Base-by-base conservation (phyloP, 352 stramenopile species). In the Phytophthora rubi region DNA sequence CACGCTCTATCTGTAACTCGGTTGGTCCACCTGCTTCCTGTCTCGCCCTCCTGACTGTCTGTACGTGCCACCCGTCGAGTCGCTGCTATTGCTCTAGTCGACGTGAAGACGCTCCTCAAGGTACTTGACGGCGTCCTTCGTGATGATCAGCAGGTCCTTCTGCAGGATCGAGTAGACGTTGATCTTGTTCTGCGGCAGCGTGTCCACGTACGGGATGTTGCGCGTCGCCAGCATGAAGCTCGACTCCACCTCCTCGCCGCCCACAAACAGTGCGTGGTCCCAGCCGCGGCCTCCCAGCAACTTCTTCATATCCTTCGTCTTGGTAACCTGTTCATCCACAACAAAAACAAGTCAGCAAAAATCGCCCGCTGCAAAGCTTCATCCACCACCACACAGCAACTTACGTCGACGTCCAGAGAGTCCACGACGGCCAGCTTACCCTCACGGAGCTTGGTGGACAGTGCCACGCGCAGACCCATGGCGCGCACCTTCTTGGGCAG, bases 111-210 rank as follows among this genome's bases (percentile, higher is more conserved):
- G 85, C 52, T 94, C 81, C 73, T 96, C 89, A 45, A 96, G 80
- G 76, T 96, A 96, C 85, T 94, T 95, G 75, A 92, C 85, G 30
- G 89, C 85, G 63, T 94, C 88, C 59, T 87, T 87, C 32, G 89
- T 94, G 72, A 95, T 83, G 64, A 96, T 83, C 47, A 96, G 75
- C 70, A 96, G 63, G 67, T 96, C 89, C 80, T 94, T 94, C 69
- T 96, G 85, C 73, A 96, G 62, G 76, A 96, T 95, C 73, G 89
- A 93, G 82, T 96, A 96, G 44, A 95, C 87, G 73, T 95, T 96
- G 77, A 96, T 88, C 83, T 95, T 94, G 76, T 92, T 79, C 80
- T 94, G 84, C 73, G 86, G 79, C 47, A 96, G 73, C 62, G 86
- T 89, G 72, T 93, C 88, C 45, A 96, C 82, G 75, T 91, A 87